Conservation (phyloP, 2,329 filamentous ascomycete species). For the Cladophialophora bantiana region DNA sequence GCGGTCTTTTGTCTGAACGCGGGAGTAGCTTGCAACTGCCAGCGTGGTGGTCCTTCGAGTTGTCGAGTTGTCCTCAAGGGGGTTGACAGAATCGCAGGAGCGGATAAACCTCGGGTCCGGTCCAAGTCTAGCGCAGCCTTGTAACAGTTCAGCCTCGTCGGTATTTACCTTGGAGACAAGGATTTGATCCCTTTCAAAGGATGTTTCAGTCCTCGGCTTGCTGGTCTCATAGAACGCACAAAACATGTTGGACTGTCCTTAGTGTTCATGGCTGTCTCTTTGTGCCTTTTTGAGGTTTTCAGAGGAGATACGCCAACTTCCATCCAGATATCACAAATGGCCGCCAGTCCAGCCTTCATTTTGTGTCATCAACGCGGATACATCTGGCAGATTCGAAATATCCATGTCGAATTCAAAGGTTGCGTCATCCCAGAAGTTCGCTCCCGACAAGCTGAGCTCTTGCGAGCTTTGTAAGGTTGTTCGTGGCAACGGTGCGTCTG, state of each 20-base stretch:
- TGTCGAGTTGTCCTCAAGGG: conserved; percentile 35
- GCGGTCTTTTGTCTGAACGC: not conserved
- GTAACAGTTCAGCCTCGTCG: not conserved
- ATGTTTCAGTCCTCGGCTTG: not conserved
- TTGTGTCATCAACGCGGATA: conserved; percentile 26
- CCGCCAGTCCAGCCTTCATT: conserved; percentile 27
- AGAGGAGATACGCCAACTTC: not conserved
- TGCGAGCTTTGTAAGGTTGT: not conserved
- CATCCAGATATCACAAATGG: conserved; percentile 20
- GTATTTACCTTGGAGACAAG: not conserved
- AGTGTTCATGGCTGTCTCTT: not conserved
- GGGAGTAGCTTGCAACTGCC: not conserved
- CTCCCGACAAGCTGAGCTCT: conserved; percentile 2
- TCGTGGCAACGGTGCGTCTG: conserved; percentile 17
- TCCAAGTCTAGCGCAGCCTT: not conserved
- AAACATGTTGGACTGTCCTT: not conserved
- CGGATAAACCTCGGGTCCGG: not conserved
- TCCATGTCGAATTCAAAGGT: conserved; percentile 35
- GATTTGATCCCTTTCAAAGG: not conserved
- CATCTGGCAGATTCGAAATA: conserved; percentile 29
- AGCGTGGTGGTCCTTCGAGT: conserved; percentile 10
- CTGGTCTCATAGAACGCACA: not conserved
- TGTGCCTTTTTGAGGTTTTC: not conserved
- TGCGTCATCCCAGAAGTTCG: conserved; percentile 28
- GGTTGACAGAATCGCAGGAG: not conserved